Conservation (phyloP, 225 moss, liverwort and hornwort genomes). For the Takakia lepidozioides region DNA sequence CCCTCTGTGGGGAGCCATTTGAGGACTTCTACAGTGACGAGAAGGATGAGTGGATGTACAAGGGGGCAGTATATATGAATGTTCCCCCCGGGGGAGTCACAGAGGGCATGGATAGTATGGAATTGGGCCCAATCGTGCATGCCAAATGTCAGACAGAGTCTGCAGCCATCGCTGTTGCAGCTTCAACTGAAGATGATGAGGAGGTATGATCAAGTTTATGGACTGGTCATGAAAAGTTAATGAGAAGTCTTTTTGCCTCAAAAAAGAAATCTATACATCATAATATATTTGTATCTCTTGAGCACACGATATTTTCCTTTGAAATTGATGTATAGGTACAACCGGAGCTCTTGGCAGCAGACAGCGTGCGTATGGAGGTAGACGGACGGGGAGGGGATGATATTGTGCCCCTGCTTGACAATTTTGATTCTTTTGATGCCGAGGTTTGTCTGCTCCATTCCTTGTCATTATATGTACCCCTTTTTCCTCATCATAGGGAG, state of each 20-base stretch:
- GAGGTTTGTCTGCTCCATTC: constrained; percentile 39
- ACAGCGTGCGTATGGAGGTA: constrained; percentile 95
- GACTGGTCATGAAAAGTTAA: too few relatives aligned
- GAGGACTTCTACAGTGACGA: constrained; percentile 99
- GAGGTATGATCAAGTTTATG: constrained; percentile 68
- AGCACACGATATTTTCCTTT: too few relatives aligned
- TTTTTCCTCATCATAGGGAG: not conserved
- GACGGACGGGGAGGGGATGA: constrained; percentile 78
- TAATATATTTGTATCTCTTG: too few relatives aligned
- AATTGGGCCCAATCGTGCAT: constrained; percentile 88
- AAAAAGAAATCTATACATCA: too few relatives aligned
- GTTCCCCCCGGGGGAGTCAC: constrained; percentile 64
- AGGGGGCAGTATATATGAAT: constrained; percentile 97
- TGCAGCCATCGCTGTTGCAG: constrained; percentile 73
- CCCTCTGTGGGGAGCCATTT: constrained; percentile 95
- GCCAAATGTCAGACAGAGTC: constrained; percentile 95
- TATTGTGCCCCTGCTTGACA: constrained; percentile 87
- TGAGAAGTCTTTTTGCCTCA: too few relatives aligned
- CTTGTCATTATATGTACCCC: too few relatives aligned
- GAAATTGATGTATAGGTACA: constrained; percentile 61
- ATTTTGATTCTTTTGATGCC: constrained; percentile 90
- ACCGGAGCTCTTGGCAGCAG: constrained; percentile 95
- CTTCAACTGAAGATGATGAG: constrained; percentile 66
- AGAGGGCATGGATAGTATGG: constrained; percentile 60
- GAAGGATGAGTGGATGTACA: constrained; percentile 99